Evolutionary conservation across 2,329 filamentous ascomycete species (phyloP).

Genomic region (Colletotrichum orchidophilum): DNA sequence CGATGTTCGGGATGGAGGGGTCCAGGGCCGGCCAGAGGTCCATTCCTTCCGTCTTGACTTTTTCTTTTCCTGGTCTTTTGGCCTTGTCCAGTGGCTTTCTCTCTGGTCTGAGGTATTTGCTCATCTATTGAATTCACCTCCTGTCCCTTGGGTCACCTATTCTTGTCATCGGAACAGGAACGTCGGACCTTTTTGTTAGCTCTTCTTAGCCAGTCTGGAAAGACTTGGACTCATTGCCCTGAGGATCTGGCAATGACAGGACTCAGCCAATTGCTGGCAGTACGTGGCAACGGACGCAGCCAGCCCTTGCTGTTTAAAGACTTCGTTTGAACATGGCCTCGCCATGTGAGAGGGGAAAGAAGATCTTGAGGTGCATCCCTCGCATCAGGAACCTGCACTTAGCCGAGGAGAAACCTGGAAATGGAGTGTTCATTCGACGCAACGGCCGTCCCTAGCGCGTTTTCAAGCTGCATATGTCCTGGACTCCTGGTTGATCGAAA

Average conservation of each 20-base stretch:
- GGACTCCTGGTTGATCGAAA: background rate
- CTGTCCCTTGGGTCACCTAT: background rate
- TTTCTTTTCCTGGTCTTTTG: background rate
- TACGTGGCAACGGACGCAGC: background rate
- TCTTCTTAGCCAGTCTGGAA: background rate
- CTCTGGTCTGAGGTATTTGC: background rate
- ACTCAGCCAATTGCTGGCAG: background rate
- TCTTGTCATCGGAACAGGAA: conserved; percentile 6
- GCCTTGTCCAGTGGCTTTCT: background rate
- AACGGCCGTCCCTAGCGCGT: background rate
- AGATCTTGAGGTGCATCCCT: background rate
- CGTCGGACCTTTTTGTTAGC: background rate
- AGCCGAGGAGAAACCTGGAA: background rate
- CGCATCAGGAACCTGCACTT: background rate
- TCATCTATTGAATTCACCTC: background rate
- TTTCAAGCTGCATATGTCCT: background rate
- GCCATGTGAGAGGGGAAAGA: background rate
- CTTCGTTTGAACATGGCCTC: background rate
- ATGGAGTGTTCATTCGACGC: background rate
- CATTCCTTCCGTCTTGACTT: background rate
- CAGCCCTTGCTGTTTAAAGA: background rate
- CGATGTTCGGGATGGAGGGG: conserved; percentile 49
- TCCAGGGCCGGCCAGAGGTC: conserved; percentile 7
- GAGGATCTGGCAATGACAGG: background rate
- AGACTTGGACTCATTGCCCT: background rate